Conservation (phyloP, 31 red algal species). For the Porphyra umbilicalis region DNA sequence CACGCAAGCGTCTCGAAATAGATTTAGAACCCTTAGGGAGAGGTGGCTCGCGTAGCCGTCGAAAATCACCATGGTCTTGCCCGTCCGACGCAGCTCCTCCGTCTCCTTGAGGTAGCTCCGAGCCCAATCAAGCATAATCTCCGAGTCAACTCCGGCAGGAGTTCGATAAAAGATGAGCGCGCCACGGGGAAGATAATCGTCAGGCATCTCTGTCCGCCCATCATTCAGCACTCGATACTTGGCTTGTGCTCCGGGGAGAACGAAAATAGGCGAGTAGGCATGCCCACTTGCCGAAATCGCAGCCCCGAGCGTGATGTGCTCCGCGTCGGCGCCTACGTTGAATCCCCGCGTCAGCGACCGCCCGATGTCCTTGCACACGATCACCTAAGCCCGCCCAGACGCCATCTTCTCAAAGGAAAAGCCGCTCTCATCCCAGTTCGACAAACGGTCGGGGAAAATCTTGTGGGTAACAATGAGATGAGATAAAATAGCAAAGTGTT, state of each 20-base stretch:
- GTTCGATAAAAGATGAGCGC: not conserved
- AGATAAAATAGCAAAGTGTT: slow-evolving; percentile 13
- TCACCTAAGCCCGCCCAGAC: not conserved
- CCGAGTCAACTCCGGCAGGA: slow-evolving; percentile 9
- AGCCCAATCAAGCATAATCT: slow-evolving; percentile 15
- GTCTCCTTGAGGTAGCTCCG: slow-evolving; percentile 2
- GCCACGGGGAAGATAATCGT: not conserved
- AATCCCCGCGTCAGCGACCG: not conserved
- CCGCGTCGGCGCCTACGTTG: not conserved
- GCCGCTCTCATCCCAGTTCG: slow-evolving; percentile 33
- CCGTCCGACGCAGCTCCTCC: not conserved
- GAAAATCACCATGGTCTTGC: slow-evolving; percentile 13
- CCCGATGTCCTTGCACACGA: not conserved
- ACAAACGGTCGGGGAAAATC: slow-evolving; percentile 3
- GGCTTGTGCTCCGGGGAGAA: slow-evolving; percentile 8
- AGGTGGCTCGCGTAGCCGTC: slow-evolving; percentile 13
- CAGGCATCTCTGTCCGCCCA: not conserved
- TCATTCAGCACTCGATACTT: not conserved
- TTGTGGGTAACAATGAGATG: slow-evolving; percentile 18
- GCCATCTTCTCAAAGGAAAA: slow-evolving; percentile 18
- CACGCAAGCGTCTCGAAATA: slow-evolving; percentile 20
- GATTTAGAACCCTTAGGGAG: slow-evolving; percentile 6
- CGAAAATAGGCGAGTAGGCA: slow-evolving; percentile 31
- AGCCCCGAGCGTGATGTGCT: slow-evolving; percentile 3
- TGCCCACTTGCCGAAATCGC: slow-evolving; percentile 11